Conservation (phyloP, 1,284 basidiomycete species). For the Trametes hirsuta region DNA sequence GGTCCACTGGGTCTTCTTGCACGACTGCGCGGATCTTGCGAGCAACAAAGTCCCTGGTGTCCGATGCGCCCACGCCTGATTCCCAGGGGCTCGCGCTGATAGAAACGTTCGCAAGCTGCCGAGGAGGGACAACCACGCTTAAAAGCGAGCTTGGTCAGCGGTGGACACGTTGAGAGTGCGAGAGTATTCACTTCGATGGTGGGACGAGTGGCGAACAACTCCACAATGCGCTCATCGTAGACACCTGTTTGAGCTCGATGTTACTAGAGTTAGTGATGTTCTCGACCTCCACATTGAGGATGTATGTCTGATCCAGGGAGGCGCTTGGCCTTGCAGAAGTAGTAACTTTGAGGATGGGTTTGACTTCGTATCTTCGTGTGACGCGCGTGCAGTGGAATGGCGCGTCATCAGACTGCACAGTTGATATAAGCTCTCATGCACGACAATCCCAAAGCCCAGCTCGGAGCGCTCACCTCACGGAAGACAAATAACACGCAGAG, state of each 20-base stretch:
- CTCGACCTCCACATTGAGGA: constrained; percentile 59
- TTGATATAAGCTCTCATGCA: constrained; percentile 6
- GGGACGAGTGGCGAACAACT: constrained; percentile 43
- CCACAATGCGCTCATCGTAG: constrained; percentile 70
- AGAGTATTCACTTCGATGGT: constrained; percentile 45
- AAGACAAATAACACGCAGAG: constrained; percentile 68
- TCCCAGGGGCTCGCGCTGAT: constrained; percentile 48
- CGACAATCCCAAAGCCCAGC: neutral
- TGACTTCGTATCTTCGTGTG: constrained; percentile 60
- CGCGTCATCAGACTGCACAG: constrained; percentile 45
- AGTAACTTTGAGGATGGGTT: constrained; percentile 54
- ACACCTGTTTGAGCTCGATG: constrained; percentile 58
- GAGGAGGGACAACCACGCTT: constrained; percentile 51
- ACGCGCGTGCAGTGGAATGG: constrained; percentile 61
- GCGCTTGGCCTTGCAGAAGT: constrained; percentile 53
- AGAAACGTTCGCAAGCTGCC: constrained; percentile 52
- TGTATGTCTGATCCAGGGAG: constrained; percentile 52
- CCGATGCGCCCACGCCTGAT: constrained; percentile 41
- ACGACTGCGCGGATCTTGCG: constrained; percentile 56
- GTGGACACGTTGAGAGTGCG: neutral
- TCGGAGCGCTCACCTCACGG: constrained; percentile 57
- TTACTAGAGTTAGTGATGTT: constrained; percentile 49
- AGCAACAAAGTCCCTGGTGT: constrained; percentile 54
- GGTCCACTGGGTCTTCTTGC: constrained; percentile 47
- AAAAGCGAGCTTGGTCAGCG: neutral